Percentiles rank a stretch among this genome's conserved stretches.
Evolutionary conservation across 768 basidiomycete species (phyloP).

Genomic region (Kwoniella bestiolae): DNA sequence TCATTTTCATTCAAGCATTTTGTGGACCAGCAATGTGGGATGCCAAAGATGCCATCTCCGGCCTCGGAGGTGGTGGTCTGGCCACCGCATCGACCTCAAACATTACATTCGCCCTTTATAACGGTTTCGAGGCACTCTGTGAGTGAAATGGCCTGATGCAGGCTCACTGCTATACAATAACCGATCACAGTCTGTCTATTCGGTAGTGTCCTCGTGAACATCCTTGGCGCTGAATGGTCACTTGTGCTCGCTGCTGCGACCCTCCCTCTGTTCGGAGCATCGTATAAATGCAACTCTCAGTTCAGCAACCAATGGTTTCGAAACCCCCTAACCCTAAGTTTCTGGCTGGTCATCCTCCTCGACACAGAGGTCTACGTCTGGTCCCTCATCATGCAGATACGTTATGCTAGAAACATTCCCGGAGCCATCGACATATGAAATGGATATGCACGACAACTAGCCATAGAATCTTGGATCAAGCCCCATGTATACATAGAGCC

Average conservation of each 20-base stretch:
- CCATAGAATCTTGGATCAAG: no score
- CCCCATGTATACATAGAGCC: no score
- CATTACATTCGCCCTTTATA: constrained; percentile 11
- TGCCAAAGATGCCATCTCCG: constrained; percentile 22
- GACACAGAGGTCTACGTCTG: constrained; percentile 6
- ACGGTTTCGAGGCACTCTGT: constrained; percentile 5
- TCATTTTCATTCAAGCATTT: constrained; percentile 28
- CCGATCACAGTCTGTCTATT: constrained; percentile 23
- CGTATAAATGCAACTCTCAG: constrained; percentile 9
- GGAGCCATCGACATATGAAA: no score
- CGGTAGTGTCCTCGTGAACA: constrained; percentile 44
- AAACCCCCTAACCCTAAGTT: neutral
- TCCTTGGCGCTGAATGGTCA: constrained; percentile 39
- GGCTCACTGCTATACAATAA: neutral
- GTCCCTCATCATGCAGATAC: constrained; percentile 9
- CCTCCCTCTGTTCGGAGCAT: constrained; percentile 15
- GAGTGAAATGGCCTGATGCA: neutral
- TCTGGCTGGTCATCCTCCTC: constrained; percentile 8
- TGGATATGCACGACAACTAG: no score
- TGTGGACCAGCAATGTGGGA: constrained; percentile 16
- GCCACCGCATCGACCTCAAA: constrained; percentile 31
- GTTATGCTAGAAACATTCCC: no score
- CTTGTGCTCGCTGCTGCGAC: constrained; percentile 28
- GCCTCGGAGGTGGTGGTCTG: constrained; percentile 32
- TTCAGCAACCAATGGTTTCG: constrained; percentile 17